Percentiles rank a stretch among this genome's conserved stretches.
phyloP scores from a whole-genome alignment of 768 basidiomycete genomes.

The Auricularia cornea region DNA sequence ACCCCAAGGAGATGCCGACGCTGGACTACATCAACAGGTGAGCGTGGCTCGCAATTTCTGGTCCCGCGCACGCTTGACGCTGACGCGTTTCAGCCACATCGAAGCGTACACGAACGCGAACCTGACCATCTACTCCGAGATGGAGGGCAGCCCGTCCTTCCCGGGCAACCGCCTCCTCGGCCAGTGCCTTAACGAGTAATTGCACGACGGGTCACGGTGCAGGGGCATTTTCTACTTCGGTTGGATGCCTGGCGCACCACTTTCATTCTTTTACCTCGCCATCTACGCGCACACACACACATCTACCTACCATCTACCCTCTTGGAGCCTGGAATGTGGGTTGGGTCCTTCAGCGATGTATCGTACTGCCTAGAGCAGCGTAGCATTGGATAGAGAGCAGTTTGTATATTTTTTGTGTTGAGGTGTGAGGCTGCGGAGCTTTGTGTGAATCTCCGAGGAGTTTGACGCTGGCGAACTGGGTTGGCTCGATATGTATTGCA shows the following conservation, averaged over 20 bases:
- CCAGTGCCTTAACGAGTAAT: constrained; percentile 32
- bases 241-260: not conserved
- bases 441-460: no score
- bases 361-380: not conserved
- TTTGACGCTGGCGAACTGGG: no score
- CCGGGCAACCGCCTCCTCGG: constrained; percentile 62
- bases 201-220: not conserved
- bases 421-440: not conserved
- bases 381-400: not conserved
- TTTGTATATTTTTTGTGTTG: not conserved
- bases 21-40: constrained; percentile 69
- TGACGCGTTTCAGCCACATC: constrained; percentile 28
- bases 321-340: not conserved
- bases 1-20: constrained; percentile 73
- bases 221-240: not conserved
- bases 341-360: not conserved
- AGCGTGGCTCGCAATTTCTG: constrained; percentile 15
- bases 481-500: no score
- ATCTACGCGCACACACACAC: not conserved
- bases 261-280: not conserved
- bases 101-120: constrained; percentile 81
- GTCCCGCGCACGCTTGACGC: not conserved
- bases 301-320: not conserved
- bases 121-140: constrained; percentile 41
- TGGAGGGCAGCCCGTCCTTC: constrained; percentile 44